Evolutionary conservation across 2,329 filamentous ascomycete species (phyloP), one percentile per base, ranked within the genome.

Genomic region (Cladosporium sp.): DNA sequence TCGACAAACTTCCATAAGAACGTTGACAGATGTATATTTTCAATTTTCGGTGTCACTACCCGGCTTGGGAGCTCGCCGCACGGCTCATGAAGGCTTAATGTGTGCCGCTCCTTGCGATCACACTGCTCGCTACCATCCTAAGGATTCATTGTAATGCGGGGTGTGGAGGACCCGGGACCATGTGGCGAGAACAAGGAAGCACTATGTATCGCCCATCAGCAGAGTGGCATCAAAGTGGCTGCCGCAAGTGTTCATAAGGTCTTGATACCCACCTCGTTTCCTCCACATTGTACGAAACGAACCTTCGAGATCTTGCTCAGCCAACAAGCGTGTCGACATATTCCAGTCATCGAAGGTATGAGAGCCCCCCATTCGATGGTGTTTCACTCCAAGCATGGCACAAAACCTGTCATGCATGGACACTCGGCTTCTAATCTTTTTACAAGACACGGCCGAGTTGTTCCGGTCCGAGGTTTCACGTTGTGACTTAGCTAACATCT

Each of bases 111-210:
- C 35, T 38, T 39, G 29, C 13, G 3, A 36, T 25, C 27, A 22
- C 18, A 35, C 18, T 16, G 27, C 36, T 48, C 45, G 45, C 45
- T 48, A 40, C 36, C 45, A 33, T n/a, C 36, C 13, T 8, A 38
- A 15, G 25, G 16, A 11, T 40, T 12, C 15, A 16, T 20, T 33
- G 13, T n/a, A 11, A 19, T 48, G 45, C 45, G 45, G 45, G 45
- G 45, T 48, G 45, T 48, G 45, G 45, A 48, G 45, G 45, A 48
- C 45, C 45, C 45, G 16, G 45, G 25, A 16, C 20, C 36, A n/a
- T n/a, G 15, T 35, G 32, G 13, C 32, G 15, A 35, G 15, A 15
- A 9, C 22, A n/a, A n/a, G n/a, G n/a, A n/a, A n/a, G n/a, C 22
- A 9, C 22, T 27, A 27, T 27, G 22, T 27, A 27, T 27, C 22